Conservation (phyloP, 2,329 filamentous ascomycete species). For the Ascosphaera apis region DNA sequence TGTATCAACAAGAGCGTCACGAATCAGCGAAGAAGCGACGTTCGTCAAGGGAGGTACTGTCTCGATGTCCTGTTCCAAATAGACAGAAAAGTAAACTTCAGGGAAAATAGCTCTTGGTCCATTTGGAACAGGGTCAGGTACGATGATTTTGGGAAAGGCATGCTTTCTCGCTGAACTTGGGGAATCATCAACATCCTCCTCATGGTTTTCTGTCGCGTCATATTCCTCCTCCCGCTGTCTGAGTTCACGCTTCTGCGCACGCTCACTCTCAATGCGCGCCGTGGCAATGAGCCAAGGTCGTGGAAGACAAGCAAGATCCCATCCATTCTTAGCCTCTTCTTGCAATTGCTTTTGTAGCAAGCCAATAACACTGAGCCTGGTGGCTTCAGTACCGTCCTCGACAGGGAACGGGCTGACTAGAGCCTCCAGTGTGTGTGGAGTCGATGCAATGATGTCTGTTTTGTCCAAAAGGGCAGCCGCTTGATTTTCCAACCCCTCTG, state of each 20-base stretch:
- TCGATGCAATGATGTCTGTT: constrained; percentile 81
- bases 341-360: constrained; percentile 73
- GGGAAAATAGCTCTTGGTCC: constrained; percentile 64
- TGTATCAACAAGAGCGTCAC: constrained; percentile 71
- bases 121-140: constrained; percentile 53
- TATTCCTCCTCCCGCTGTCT: constrained; percentile 27
- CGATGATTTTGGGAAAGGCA: constrained; percentile 46
- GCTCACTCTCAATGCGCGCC: constrained; percentile 25
- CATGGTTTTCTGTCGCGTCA: constrained; percentile 12
- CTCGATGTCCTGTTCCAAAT: constrained; percentile 62
- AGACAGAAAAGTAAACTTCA: constrained; percentile 85
- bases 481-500: constrained; percentile 45
- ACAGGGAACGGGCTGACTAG: constrained; percentile 67
- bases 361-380: constrained; percentile 49
- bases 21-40: constrained; percentile 60
- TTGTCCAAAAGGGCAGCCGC: constrained; percentile 67
- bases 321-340: constrained; percentile 47
- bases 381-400: constrained; percentile 37
- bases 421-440: constrained; percentile 62
- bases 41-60: constrained; percentile 59
- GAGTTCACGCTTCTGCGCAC: constrained; percentile 15
- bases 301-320: constrained; percentile 46
- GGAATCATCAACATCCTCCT: constrained; percentile 30
- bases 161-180: constrained; percentile 44
- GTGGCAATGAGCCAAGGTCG: constrained; percentile 26